Percentiles rank a stretch among this genome's conserved stretches.
These are phyloP conservation scores for Rutidosis leptorrhynchoides DNA, from an alignment of 129 eudicot genomes.

Conservation along the genomic window DNA sequence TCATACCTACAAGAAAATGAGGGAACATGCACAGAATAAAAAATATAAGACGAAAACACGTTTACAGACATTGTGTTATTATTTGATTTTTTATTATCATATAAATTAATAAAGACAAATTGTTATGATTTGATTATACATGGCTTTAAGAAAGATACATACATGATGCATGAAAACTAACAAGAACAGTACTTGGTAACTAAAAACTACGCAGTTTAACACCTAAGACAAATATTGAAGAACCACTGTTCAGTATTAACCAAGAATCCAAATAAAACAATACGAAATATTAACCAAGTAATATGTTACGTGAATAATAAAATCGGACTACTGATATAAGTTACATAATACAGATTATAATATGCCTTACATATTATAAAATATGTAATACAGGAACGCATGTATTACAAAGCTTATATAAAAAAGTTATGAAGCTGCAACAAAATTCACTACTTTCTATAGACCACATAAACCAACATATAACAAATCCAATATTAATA, in stretches of 20 bases:
- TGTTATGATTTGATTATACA: neutral
- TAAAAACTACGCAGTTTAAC: neutral
- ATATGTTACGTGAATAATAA: constrained; percentile 6
- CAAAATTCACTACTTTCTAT: constrained; percentile 18
- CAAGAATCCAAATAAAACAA: neutral
- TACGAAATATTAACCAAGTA: neutral
- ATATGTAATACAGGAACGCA: neutral
- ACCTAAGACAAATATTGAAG: constrained; percentile 17
- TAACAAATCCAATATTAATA: neutral
- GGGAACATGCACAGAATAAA: constrained; percentile 8
- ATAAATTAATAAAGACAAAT: too few species aligned
- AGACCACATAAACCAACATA: constrained; percentile 16
- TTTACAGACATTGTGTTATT: neutral
- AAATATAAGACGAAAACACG: neutral
- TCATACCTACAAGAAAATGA: constrained; percentile 57
- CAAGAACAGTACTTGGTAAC: neutral
- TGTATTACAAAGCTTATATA: neutral
- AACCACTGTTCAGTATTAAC: neutral
- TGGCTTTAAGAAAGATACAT: neutral
- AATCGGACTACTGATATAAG: neutral
- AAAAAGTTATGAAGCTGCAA: neutral
- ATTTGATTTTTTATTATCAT: too few species aligned
- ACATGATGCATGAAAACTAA: constrained; percentile 10
- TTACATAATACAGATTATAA: neutral
- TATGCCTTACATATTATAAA: constrained; percentile 10